Base-by-base conservation (phyloP, 1,284 basidiomycete genomes). In the Stygiomarasmius scandens region DNA sequence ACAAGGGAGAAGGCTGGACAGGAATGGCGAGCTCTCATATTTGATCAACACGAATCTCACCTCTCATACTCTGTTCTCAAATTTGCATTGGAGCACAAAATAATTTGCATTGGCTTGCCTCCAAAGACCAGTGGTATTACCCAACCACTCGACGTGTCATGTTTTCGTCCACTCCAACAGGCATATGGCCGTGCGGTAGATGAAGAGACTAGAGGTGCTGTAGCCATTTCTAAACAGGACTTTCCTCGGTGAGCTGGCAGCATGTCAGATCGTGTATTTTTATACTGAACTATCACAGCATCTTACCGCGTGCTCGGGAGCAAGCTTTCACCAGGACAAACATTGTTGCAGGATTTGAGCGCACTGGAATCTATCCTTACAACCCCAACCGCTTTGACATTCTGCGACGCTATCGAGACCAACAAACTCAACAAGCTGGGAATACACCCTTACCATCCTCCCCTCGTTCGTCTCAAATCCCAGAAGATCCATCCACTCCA, bases 11-110 rank as follows among this genome's bases (percentile, higher is more conserved):
- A 54, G 9, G 54, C 64, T 32, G 29, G 29, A 6, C 29, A 32
- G 29, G 29, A 32, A 32, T 32, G 29, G 48, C 67, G 65, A 0
- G 63, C 79, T 0, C 65, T 80, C 1, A 72, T 79, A 51, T 63
- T 77, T 32, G 75, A 80, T 66, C 73, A 77, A 3, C 77, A 79
- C 57, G 71, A 69, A 45, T 76, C 71, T 2, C 76, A 79, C 55
- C 62, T 58, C 41, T 71, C 77, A 53, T 70, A 64, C 45, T 22
- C 47, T 2, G 70, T 74, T 47, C 61, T 59, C 51, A 29, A 61
- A 14, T 71, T 67, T 61, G 70, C 71, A 1, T 58, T 53, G 8
- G 47, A 64, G 5, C 49, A 71, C 27, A 45, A 58, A 2, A 72
- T 74, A 48, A 61, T 69, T 29, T 36, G 73, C n/a, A 24, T 73